phyloP scores from a whole-genome alignment of 2,329 filamentous ascomycete species.

The Xylaria sp. region DNA sequence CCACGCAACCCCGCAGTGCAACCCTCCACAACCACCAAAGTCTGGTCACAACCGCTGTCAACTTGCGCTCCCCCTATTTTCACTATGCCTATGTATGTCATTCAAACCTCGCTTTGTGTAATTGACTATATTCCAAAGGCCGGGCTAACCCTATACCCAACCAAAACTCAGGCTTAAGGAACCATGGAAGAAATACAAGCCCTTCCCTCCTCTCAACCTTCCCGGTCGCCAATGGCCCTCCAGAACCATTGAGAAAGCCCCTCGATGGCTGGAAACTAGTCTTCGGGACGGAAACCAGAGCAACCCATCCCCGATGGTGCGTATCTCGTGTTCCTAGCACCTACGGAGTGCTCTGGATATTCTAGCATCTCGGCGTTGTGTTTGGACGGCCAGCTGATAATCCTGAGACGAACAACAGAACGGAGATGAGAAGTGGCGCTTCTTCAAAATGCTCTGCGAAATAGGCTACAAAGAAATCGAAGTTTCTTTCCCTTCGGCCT shows the following conservation, averaged over 20 bases:
- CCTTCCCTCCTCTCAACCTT: constrained; percentile 64
- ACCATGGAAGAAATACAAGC: constrained; percentile 28
- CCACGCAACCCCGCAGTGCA: too few species aligned
- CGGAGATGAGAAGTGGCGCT: constrained; percentile 92
- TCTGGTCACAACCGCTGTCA: too few species aligned
- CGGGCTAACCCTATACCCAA: too few species aligned
- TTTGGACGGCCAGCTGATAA: too few species aligned
- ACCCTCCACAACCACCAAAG: too few species aligned
- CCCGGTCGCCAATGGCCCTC: constrained; percentile 84
- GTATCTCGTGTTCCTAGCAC: constrained; percentile 43
- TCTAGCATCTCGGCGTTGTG: background rate
- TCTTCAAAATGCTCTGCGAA: constrained; percentile 93
- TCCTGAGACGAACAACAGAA: constrained; percentile 64
- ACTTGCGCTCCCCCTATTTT: too few species aligned
- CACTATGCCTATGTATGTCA: too few species aligned
- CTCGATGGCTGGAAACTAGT: constrained; percentile 71
- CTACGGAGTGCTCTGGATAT: background rate
- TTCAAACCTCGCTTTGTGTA: too few species aligned
- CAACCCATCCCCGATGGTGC: constrained; percentile 90
- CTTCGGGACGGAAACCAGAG: constrained; percentile 86
- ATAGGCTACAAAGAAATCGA: constrained; percentile 98
- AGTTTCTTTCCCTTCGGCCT: constrained; percentile 93
- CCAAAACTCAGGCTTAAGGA: constrained; percentile 20
- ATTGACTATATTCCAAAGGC: too few species aligned
- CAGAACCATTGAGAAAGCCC: constrained; percentile 83